These are phyloP conservation scores for Diutina sp. DNA, from an alignment of 1,139 yeast genomes.

Conservation along the genomic window DNA sequence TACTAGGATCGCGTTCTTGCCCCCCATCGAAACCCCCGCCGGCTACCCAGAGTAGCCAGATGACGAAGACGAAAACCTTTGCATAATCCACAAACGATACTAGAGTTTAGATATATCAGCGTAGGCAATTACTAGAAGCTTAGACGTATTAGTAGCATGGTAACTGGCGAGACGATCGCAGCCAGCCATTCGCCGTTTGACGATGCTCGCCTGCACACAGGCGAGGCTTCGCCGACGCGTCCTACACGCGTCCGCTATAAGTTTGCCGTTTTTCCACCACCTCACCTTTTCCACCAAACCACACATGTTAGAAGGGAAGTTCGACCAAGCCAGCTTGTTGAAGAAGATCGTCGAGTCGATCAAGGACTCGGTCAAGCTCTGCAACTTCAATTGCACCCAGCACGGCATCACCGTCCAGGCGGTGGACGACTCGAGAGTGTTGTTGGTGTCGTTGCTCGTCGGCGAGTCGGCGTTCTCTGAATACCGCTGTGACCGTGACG, in stretches of 20 bases:
- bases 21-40: not conserved
- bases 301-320: slow-evolving; percentile 90
- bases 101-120: too few species aligned
- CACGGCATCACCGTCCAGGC: slow-evolving; percentile 95
- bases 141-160: too few species aligned
- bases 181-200: not conserved
- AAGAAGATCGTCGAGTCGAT: slow-evolving; percentile 88
- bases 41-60: not conserved
- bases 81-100: not conserved
- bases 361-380: slow-evolving; percentile 84
- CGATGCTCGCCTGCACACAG: not conserved
- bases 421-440: slow-evolving; percentile 93
- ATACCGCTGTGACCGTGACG: slow-evolving; percentile 91
- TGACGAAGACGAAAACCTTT: too few species aligned
- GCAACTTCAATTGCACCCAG: slow-evolving; percentile 94
- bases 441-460: slow-evolving; percentile 76
- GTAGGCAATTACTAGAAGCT: too few species aligned
- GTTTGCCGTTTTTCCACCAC: not conserved
- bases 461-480: slow-evolving; percentile 86
- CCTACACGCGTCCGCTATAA: not conserved
- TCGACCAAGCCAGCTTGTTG: slow-evolving; percentile 82
- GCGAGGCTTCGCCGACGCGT: not conserved
- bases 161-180: not conserved
- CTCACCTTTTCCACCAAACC: not conserved
- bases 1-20: slow-evolving; percentile 6